Evolutionary conservation across 306 rosid species (phyloP).

Genomic region (Oxytropis ochrocephala): DNA sequence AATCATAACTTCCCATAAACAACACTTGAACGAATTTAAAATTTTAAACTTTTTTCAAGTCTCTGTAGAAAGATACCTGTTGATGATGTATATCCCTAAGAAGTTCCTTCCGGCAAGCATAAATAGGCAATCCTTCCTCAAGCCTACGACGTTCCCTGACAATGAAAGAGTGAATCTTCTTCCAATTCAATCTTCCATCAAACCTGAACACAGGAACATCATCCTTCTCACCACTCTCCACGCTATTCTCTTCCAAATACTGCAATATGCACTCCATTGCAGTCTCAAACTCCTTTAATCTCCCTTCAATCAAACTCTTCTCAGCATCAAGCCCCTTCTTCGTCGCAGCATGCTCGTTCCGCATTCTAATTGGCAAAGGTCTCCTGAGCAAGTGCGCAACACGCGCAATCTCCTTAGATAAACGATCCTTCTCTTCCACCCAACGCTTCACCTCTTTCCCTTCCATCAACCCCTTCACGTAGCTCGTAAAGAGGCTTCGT

Average conservation of each 20-base stretch:
- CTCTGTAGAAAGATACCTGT: conserved; percentile 38
- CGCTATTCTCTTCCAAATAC: conserved; percentile 32
- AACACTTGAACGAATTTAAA: neutral
- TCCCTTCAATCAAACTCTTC: conserved; percentile 30
- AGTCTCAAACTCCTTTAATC: conserved; percentile 55
- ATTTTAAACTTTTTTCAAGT: neutral
- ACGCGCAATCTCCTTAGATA: conserved; percentile 23
- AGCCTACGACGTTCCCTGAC: conserved; percentile 68
- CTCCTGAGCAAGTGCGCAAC: neutral
- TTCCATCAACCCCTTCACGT: conserved; percentile 38
- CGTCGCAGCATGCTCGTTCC: neutral
- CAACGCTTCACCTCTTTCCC: conserved; percentile 52
- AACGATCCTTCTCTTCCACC: conserved; percentile 27
- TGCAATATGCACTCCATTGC: conserved; percentile 57
- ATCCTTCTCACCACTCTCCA: conserved; percentile 3
- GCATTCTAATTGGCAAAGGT: neutral
- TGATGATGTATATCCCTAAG: conserved; percentile 46
- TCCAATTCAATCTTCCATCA: conserved; percentile 40
- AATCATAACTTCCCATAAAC: neutral
- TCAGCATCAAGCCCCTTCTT: conserved; percentile 34
- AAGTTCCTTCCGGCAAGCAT: conserved; percentile 66
- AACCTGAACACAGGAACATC: conserved; percentile 36
- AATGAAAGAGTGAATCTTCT: conserved; percentile 38
- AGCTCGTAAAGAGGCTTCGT: conserved; percentile 29
- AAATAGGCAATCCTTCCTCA: conserved; percentile 75